phyloP scores from a whole-genome alignment of 2,329 filamentous ascomycete genomes.

The Allantophomopsis cytisporea region DNA sequence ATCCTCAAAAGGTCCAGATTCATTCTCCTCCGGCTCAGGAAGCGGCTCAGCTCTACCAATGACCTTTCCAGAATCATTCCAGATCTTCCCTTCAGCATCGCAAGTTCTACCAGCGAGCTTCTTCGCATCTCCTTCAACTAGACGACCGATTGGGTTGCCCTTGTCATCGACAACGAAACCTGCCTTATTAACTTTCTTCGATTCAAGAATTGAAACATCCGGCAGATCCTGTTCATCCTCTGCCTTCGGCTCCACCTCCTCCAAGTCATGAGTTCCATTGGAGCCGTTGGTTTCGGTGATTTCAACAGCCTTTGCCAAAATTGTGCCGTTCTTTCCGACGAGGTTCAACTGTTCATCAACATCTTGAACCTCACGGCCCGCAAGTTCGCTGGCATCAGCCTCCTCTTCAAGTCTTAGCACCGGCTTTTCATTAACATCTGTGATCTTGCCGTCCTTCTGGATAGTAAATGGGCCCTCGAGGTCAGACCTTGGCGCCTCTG shows the following conservation, averaged over 20 bases:
- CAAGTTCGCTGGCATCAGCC: constrained; percentile 28
- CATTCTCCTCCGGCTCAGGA: constrained; percentile 33
- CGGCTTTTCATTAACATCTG: constrained; percentile 37
- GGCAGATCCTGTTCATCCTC: constrained; percentile 3
- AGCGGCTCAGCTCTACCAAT: constrained; percentile 55
- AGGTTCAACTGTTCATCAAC: constrained; percentile 44
- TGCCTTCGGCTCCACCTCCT: constrained; percentile 4
- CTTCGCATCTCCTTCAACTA: constrained; percentile 51
- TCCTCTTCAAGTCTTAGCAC: constrained; percentile 31
- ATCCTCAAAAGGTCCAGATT: constrained; percentile 38
- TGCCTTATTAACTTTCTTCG: constrained; percentile 39
- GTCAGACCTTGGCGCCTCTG: constrained; percentile 20
- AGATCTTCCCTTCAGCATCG: constrained; percentile 57
- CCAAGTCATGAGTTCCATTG: background rate
- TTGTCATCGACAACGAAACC: constrained; percentile 35
- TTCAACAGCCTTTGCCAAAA: constrained; percentile 44
- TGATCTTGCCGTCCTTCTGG: constrained; percentile 40
- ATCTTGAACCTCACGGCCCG: constrained; percentile 51
- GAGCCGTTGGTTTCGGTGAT: background rate
- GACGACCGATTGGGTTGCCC: constrained; percentile 40
- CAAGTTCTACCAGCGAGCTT: constrained; percentile 49
- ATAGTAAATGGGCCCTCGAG: constrained; percentile 32
- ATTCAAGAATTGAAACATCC: constrained; percentile 27
- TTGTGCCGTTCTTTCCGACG: constrained; percentile 37
- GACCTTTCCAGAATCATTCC: constrained; percentile 55